Evolutionary conservation across 805 yeast genomes (phyloP).

Genomic region (Metschnikowia lunata): DNA sequence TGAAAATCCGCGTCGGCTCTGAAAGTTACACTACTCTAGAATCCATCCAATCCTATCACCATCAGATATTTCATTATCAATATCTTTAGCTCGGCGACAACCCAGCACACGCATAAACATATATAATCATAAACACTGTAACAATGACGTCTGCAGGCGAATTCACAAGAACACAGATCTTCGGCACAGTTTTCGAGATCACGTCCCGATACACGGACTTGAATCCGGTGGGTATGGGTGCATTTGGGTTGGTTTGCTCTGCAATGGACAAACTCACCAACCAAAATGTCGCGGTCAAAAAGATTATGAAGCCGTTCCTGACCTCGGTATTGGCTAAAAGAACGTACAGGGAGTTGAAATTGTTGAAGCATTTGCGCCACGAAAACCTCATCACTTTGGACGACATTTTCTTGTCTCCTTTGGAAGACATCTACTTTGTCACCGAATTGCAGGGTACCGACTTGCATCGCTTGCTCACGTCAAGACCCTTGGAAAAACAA

Average conservation of each 20-base stretch:
- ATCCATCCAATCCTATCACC: too few relatives aligned
- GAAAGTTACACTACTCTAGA: too few relatives aligned
- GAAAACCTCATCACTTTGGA: slow-evolving; percentile 79
- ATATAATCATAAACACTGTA: not conserved
- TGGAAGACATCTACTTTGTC: slow-evolving; percentile 93
- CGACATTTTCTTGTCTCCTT: slow-evolving; percentile 52
- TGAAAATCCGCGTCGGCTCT: too few relatives aligned
- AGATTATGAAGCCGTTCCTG: slow-evolving; percentile 95
- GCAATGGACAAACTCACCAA: slow-evolving; percentile 88
- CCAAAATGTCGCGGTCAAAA: slow-evolving; percentile 94
- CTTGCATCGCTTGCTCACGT: slow-evolving; percentile 81
- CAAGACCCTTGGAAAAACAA: slow-evolving; percentile 92
- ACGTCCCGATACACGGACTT: slow-evolving; percentile 85
- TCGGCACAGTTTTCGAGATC: slow-evolving; percentile 92
- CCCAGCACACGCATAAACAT: too few relatives aligned
- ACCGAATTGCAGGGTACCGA: slow-evolving; percentile 98
- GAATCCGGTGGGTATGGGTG: slow-evolving; percentile 99
- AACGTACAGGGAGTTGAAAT: slow-evolving; percentile 91
- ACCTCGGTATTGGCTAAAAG: slow-evolving; percentile 94
- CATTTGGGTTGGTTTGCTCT: slow-evolving; percentile 95
- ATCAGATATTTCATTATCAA: too few relatives aligned
- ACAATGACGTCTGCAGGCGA: slow-evolving; percentile 42
- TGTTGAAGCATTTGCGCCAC: slow-evolving; percentile 88
- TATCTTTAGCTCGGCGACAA: too few relatives aligned
- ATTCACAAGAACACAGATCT: slow-evolving; percentile 77